Percentiles rank a stretch among this genome's conserved stretches.
Conservation (phyloP, 2,329 filamentous ascomycete species). For the Dactylonectria estremocensis region DNA sequence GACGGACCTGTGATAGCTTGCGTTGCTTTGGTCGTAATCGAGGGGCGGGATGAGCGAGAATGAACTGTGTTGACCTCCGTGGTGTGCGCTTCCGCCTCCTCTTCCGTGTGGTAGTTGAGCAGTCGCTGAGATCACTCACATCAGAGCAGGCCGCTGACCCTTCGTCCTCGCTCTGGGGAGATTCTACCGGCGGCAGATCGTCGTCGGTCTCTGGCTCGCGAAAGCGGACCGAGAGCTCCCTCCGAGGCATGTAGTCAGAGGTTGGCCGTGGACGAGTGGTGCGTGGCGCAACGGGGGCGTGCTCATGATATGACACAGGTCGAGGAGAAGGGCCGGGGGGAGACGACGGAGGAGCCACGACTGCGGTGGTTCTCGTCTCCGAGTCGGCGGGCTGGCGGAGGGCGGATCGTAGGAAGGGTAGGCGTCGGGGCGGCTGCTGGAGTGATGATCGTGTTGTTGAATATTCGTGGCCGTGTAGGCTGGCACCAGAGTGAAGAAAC, state of each 20-base stretch:
- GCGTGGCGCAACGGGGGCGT: constrained; percentile 38
- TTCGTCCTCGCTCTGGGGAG: constrained; percentile 64
- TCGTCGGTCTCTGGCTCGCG: constrained; percentile 54
- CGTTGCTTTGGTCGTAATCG: constrained; percentile 73
- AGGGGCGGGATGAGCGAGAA: constrained; percentile 78
- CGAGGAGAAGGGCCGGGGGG: constrained; percentile 35
- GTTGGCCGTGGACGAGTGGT: constrained; percentile 50
- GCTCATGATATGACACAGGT: constrained; percentile 48
- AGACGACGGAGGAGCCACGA: constrained; percentile 30
- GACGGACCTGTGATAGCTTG: constrained; percentile 76
- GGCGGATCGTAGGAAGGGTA: constrained; percentile 61
- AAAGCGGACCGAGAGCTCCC: constrained; percentile 64
- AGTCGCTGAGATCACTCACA: constrained; percentile 63
- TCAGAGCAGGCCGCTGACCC: constrained; percentile 59
- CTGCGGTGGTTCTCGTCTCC: constrained; percentile 40
- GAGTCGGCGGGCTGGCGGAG: constrained; percentile 55
- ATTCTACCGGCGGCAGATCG: constrained; percentile 38
- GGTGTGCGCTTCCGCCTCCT: constrained; percentile 61
- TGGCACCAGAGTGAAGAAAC: constrained; percentile 73
- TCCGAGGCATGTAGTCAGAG: constrained; percentile 57
- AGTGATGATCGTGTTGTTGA: constrained; percentile 57
- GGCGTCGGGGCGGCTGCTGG: constrained; percentile 53
- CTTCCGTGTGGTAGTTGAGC: constrained; percentile 57
- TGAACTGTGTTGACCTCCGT: constrained; percentile 74
- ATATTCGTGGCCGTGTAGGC: constrained; percentile 74